Base-by-base conservation (phyloP, 768 basidiomycete species). In the Suillus discolor region DNA sequence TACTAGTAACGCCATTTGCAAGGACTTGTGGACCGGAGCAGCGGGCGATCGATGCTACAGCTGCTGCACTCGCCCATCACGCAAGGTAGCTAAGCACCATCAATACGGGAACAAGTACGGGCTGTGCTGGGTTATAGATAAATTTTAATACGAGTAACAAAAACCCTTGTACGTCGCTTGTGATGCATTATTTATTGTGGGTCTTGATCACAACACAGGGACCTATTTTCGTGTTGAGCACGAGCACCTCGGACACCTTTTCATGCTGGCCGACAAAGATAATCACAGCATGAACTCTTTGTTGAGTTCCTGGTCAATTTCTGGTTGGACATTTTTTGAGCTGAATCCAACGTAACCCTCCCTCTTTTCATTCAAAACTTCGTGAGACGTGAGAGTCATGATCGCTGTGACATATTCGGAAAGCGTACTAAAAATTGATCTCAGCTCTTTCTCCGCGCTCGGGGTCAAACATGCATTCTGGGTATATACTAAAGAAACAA, bases 211-310 rank as follows among this genome's bases (percentile, higher is more conserved):
- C 55, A 57, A 57, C 13, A 20, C 13, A 31, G 36, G 55, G 31
- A 55, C 20, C n/a, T 23, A 38, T 38, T 57, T 23, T 38, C 18
- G n/a, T n/a, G n/a, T n/a, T 31, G 53, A 54, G 9, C 18, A 28
- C 54, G 6, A 57, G 13, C 55, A 57, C 55, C 55, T 57, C 55
- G 36, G 36, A 57, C 55, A 57, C 55, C 55, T 15, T 57, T 13
- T 57, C n/a, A 57, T 57, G 6, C 13, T 15, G 12, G 39, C 39
- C 39, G 13, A 39, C 44, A 44, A 4, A 20, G 8, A 44, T 18
- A 41, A 41, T 20, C 44, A 44, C 44, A 44, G 44, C 44, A 20
- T 13, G 15, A 54, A 31, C 18, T 36, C 11, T 36, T 16, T 8
- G 20, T 57, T 13, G n/a, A 57, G n/a, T 39, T 57, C 15, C 2